Base-by-base conservation (phyloP, 83 land plant species). In the Isoetes engelmannii region DNA sequence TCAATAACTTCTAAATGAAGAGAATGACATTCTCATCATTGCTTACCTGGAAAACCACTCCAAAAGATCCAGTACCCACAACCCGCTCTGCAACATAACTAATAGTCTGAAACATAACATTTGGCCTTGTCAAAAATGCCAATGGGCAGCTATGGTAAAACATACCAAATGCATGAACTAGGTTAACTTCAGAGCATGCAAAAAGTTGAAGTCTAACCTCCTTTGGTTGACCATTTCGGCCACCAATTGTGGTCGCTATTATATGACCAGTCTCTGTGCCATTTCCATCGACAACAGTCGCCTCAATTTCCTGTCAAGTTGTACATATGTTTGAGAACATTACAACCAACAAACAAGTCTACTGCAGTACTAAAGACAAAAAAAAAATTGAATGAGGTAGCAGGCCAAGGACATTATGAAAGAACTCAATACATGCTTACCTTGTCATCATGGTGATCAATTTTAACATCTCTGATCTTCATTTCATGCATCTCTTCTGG, bases 401-500 rank as follows among this genome's bases (percentile, higher is more conserved):
- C n/a, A n/a, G n/a, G n/a, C n/a, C n/a, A n/a, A n/a, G n/a, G n/a
- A n/a, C n/a, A n/a, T n/a, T n/a, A n/a, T n/a, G n/a, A n/a, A n/a
- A n/a, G n/a, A n/a, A n/a, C n/a, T n/a, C n/a, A n/a, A n/a, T n/a
- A n/a, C n/a, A n/a, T n/a, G n/a, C 45, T 15, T 7, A 85, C 89
- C 81, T 86, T 90, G 41, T 82, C 84, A 69, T 82, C 85, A 37
- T 70, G 74, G 63, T 70, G 68, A 21, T 65, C 77, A 6, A 65
- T 48, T 70, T 79, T 84, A 37, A 84, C 87, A 69, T 91, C 96
- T 48, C 72, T 71, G 13, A 91, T 84, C 82, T 80, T 88, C 92
- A 86, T 91, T 47, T 79, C 92, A 80, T 84, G 81, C 92, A 91
- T 80, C 73, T 91, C 92, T 47, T 74, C 81, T 4, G 96, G 92